Evolutionary conservation across 108 stramenopile species (phyloP).

Genomic region (Nannochloropsis salina): DNA sequence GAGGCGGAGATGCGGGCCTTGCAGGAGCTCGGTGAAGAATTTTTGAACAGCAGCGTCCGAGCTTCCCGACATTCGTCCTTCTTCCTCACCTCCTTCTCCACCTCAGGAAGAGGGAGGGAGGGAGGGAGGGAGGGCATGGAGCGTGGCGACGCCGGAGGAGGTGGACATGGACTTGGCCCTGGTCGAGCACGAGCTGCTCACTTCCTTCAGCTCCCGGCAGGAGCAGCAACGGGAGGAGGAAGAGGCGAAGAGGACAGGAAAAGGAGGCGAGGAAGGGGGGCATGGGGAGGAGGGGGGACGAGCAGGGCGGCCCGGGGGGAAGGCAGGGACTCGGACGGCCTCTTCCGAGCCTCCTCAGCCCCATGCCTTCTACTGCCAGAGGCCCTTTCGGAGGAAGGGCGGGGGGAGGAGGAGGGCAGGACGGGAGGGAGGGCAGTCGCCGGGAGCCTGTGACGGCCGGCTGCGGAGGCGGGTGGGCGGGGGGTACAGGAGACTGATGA

Average conservation of each 20-base stretch:
- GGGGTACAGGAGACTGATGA: too few species aligned
- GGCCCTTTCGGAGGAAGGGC: background rate
- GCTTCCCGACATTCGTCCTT: background rate
- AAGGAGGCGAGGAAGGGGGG: background rate
- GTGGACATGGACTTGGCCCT: background rate
- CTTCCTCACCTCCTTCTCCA: background rate
- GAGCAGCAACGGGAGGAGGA: background rate
- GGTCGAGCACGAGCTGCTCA: background rate
- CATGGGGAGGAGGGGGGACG: too few species aligned
- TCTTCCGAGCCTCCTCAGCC: too few species aligned
- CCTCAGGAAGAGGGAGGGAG: background rate
- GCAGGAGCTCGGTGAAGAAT: slow-evolving; percentile 3
- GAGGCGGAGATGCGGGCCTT: background rate
- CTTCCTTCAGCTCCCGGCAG: background rate
- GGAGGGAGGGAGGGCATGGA: background rate
- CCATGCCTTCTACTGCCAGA: background rate
- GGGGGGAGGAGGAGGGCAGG: background rate
- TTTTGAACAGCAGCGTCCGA: background rate
- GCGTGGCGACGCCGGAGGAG: background rate
- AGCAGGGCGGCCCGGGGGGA: too few species aligned
- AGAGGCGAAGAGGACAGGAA: background rate
- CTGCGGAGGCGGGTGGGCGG: too few species aligned
- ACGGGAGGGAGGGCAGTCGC: background rate
- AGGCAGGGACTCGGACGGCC: too few species aligned
- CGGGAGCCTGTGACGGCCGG: too few species aligned